Evolutionary conservation across 202 grass and related monocot species (phyloP).

Genomic region (Setaria italica): DNA sequence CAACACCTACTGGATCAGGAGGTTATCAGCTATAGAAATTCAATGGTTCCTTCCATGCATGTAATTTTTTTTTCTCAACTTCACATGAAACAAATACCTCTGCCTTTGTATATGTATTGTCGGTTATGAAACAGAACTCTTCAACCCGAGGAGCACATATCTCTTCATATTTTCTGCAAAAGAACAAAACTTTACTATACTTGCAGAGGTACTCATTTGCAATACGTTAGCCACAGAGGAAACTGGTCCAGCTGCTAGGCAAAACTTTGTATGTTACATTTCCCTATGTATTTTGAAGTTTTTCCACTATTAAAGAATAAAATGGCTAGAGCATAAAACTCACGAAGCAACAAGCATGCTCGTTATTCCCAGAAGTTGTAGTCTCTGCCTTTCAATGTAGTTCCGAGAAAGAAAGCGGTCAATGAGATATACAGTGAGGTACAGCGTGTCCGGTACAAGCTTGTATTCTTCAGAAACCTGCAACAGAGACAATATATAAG

Average conservation of each 20-base stretch:
- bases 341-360: constrained; percentile 98
- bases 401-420: constrained; percentile 82
- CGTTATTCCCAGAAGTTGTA: constrained; percentile 94
- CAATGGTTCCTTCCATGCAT: constrained; percentile 4
- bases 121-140: constrained; percentile 98
- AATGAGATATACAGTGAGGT: constrained; percentile 95
- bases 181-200: neutral
- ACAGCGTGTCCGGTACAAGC: constrained; percentile 90
- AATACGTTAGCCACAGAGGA: neutral
- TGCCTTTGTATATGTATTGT: constrained; percentile 81
- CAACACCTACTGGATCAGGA: constrained; percentile 66
- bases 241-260: neutral
- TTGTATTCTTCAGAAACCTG: constrained; percentile 99
- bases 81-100: constrained; percentile 65
- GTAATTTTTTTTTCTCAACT: neutral
- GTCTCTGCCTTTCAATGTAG: constrained; percentile 84
- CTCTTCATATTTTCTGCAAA: constrained; percentile 94
- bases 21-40: constrained; percentile 30
- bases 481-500: constrained; percentile 9
- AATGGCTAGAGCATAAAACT: constrained; percentile 50
- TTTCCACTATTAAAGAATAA: constrained; percentile 22
- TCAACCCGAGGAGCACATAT: constrained; percentile 87
- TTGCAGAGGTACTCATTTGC: neutral
- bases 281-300: constrained; percentile 3
- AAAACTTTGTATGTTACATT: constrained; percentile 16